Evolutionary conservation across 2,329 filamentous ascomycete species (phyloP), one percentile per base, ranked within the genome.

Genomic region (Fusarium pseudonygamai): DNA sequence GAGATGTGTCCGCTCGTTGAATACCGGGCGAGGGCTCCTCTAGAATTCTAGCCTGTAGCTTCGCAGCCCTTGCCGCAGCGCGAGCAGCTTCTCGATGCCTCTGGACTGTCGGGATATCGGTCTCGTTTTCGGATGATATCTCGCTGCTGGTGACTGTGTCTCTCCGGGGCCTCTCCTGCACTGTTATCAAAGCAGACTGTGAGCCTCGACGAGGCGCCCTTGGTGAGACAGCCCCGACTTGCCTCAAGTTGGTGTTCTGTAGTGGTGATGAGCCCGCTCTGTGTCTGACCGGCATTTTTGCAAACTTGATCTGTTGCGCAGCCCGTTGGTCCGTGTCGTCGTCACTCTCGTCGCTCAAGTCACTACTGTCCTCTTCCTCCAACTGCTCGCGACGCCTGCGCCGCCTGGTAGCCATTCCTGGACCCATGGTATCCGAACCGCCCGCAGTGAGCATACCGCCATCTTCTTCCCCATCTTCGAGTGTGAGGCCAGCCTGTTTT

Each of bases 281-380:
- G 74, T 91, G 91, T 36, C 95, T 90, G 47, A 97, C 88, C 3
- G 96, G 96, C 93, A 98, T 96, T 83, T 98, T 98, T 55, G 93
- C 91, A 82, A 99, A 99, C 79, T 96, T 95, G 80, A 98, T 97
- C 81, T 97, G 94, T 80, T 97, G 94, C 6, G 93, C 92, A 49
- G 93, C 92, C 61, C 94, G 91, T 70, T 91, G 88, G 64, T 94
- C 92, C 3, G 89, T 86, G 59, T 95, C 93, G 30, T 95, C 93
- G 57, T 96, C 93, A 76, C 93, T 96, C 75, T 96, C 93, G 77
- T 96, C 93, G 79, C 92, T 95, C 60, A 96, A 84, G 77, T 96
- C 93, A 78, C 93, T 95, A 81, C 93, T 96, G 78, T 96, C 93
- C 65, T 95, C 93, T 77, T 96, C 93, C 75, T 95, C 93, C 84